Evolutionary conservation across 805 yeast species (phyloP).

Genomic region (Ogataea salicorniae): DNA sequence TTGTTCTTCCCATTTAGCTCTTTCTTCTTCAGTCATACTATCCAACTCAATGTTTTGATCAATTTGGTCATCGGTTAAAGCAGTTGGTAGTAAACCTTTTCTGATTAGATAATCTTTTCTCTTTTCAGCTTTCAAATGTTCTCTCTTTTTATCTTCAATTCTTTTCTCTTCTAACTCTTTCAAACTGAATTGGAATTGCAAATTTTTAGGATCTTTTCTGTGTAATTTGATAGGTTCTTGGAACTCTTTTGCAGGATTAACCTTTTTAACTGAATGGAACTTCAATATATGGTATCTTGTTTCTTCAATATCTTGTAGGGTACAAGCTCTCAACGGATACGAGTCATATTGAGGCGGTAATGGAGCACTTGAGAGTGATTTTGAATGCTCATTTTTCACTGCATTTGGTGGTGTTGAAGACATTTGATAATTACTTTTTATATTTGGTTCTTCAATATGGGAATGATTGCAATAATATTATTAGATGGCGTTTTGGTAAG

Average conservation of each 20-base stretch:
- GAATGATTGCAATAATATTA: too few relatives aligned
- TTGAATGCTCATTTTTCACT: neutral
- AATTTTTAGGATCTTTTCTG: conserved; percentile 87
- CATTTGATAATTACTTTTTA: too few relatives aligned
- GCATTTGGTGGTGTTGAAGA: neutral
- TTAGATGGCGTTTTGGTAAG: too few relatives aligned
- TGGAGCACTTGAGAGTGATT: too few relatives aligned
- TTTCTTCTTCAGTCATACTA: conserved; percentile 36
- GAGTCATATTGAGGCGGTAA: conserved; percentile 24
- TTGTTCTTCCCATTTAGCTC: conserved; percentile 28
- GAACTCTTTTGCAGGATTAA: conserved; percentile 69
- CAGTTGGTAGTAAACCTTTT: conserved; percentile 13
- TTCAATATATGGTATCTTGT: conserved; percentile 75
- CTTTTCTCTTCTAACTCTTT: conserved; percentile 67
- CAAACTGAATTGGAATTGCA: conserved; percentile 79
- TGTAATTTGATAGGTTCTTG: conserved; percentile 82
- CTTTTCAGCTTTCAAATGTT: conserved; percentile 36
- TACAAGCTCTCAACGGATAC: conserved; percentile 66
- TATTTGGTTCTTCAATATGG: too few relatives aligned
- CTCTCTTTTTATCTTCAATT: conserved; percentile 40
- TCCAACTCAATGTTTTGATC: conserved; percentile 28
- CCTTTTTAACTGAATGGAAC: conserved; percentile 66
- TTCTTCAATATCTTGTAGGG: conserved; percentile 64
- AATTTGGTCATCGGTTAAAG: conserved; percentile 20
- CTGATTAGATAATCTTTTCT: conserved; percentile 29